Percentiles rank a stretch among this genome's conserved stretches.
Evolutionary conservation across 1,139 yeast genomes (phyloP).

Genomic region (Blastobotrys persicus): DNA sequence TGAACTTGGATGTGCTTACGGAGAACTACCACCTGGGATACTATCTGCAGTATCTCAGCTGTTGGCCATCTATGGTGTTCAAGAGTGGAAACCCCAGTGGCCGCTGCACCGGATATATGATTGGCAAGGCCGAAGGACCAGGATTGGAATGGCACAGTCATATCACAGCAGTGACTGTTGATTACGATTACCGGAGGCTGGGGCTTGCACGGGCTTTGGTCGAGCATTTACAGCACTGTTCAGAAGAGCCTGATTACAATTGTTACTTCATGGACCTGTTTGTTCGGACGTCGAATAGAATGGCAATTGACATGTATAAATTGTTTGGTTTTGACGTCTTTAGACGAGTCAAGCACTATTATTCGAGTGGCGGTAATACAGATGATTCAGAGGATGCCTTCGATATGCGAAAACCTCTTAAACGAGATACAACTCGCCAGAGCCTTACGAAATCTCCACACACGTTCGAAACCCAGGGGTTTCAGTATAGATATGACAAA

Average conservation of each 20-base stretch:
- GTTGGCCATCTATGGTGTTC: slow-evolving; percentile 90
- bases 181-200: slow-evolving; percentile 75
- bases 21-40: slow-evolving; percentile 86
- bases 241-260: slow-evolving; percentile 52
- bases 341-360: slow-evolving; percentile 88
- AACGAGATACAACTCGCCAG: slow-evolving; percentile 47
- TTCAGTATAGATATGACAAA: slow-evolving; percentile 26
- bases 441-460: slow-evolving; percentile 29
- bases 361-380: slow-evolving; percentile 45
- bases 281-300: slow-evolving; percentile 77
- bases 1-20: slow-evolving; percentile 83
- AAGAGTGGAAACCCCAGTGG: slow-evolving; percentile 52
- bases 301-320: slow-evolving; percentile 81
- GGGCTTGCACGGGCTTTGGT: slow-evolving; percentile 78
- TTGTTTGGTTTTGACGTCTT: slow-evolving; percentile 81
- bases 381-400: slow-evolving; percentile 81
- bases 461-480: slow-evolving; percentile 29
- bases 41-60: slow-evolving; percentile 75
- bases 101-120: slow-evolving; percentile 49
- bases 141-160: slow-evolving; percentile 92
- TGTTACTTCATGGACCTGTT: slow-evolving; percentile 86
- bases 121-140: slow-evolving; percentile 94
- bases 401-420: slow-evolving; percentile 54
- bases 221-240: slow-evolving; percentile 64
- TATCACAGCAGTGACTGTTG: slow-evolving; percentile 92